These are phyloP conservation scores for Lentinula aciculospora DNA, from an alignment of 768 basidiomycete genomes.

Conservation along the genomic window DNA sequence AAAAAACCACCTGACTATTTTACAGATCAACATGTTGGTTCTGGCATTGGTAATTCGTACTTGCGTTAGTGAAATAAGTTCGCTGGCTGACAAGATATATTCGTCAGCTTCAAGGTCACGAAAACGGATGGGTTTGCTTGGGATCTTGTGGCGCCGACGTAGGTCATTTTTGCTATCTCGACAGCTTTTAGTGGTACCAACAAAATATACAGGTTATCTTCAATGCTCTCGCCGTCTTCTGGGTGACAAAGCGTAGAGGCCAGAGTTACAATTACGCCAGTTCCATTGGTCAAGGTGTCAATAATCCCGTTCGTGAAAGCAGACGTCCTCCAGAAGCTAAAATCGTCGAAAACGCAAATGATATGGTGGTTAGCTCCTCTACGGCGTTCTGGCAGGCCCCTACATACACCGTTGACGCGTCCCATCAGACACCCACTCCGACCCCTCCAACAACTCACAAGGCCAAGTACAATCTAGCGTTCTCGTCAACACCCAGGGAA, in stretches of 20 bases:
- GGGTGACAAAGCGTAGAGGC: background rate
- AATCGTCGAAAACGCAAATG: background rate
- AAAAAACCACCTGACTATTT: background rate
- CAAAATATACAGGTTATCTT: background rate
- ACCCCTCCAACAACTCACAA: background rate
- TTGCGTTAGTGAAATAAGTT: no score
- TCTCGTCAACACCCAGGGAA: background rate
- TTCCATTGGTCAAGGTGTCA: background rate
- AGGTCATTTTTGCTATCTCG: background rate
- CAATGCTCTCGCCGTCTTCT: conserved; percentile 2
- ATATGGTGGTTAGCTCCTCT: background rate
- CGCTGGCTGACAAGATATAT: background rate
- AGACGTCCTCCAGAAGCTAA: background rate
- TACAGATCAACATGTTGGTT: background rate
- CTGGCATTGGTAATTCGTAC: background rate
- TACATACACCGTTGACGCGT: background rate
- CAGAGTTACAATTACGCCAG: background rate
- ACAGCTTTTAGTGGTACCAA: background rate
- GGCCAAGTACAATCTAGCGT: background rate
- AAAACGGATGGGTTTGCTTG: background rate
- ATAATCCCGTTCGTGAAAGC: background rate
- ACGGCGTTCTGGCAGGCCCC: background rate
- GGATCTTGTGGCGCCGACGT: conserved; percentile 1
- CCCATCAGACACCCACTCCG: background rate
- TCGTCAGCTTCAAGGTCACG: background rate